Evolutionary conservation across 108 stramenopile species (phyloP).

Genomic region (Parietichytrium sp.): DNA sequence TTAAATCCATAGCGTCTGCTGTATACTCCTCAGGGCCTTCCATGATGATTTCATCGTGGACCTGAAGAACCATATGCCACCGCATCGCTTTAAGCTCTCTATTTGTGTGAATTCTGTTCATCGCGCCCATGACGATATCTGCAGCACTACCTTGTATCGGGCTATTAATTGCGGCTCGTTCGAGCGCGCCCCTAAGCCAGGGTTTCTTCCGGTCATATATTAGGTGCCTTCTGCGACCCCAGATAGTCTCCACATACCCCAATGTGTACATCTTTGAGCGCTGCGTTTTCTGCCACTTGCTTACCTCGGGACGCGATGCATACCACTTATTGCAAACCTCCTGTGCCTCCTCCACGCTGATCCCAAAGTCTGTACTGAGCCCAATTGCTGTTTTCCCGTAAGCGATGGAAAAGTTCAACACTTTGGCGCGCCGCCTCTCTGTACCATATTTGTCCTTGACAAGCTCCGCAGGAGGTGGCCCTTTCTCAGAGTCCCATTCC

Average conservation of each 20-base stretch:
- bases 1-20: slow-evolving; percentile 85
- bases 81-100: slow-evolving; percentile 76
- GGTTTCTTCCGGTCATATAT: too few species aligned
- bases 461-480: slow-evolving; percentile 76
- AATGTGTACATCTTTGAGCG: too few species aligned
- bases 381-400: slow-evolving; percentile 99
- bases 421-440: slow-evolving; percentile 96
- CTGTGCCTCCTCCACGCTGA: slow-evolving; percentile 79
- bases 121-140: slow-evolving; percentile 98
- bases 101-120: slow-evolving; percentile 88
- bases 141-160: slow-evolving; percentile 99
- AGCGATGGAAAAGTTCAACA: slow-evolving; percentile 97
- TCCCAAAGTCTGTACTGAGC: slow-evolving; percentile 92
- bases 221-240: slow-evolving; percentile 94
- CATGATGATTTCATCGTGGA: slow-evolving; percentile 97
- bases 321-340: slow-evolving; percentile 93
- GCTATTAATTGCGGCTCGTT: slow-evolving; percentile 96
- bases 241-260: slow-evolving; percentile 84
- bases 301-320: slow-evolving; percentile 85
- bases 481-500: slow-evolving; percentile 90
- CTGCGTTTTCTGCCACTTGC: slow-evolving; percentile 82
- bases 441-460: slow-evolving; percentile 93
- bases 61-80: slow-evolving; percentile 93
- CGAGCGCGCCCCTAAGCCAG: slow-evolving; percentile 71
- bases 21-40: slow-evolving; percentile 96